phyloP scores from a whole-genome alignment of 225 moss, liverwort and hornwort genomes.

The Lunularia cruciata region DNA sequence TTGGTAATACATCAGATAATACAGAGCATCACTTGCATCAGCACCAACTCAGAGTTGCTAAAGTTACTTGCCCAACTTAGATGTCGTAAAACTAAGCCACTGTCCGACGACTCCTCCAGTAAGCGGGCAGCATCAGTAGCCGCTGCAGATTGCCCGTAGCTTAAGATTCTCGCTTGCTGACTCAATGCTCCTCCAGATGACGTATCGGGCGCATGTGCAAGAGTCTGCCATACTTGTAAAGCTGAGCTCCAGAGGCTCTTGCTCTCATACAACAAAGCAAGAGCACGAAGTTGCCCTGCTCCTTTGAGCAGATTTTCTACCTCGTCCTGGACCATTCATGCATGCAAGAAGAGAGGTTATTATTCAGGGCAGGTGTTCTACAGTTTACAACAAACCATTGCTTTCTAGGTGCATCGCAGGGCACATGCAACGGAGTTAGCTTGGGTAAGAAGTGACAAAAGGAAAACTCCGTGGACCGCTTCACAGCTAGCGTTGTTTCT shows the following conservation, averaged over 20 bases:
- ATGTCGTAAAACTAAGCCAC: constrained; percentile 76
- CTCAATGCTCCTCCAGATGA: constrained; percentile 10
- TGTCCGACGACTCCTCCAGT: constrained; percentile 90
- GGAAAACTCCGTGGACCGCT: too few species aligned
- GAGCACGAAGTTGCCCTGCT: constrained; percentile 79
- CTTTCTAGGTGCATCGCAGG: too few species aligned
- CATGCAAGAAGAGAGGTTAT: constrained; percentile 64
- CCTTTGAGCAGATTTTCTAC: constrained; percentile 81
- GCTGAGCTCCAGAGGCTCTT: constrained; percentile 69
- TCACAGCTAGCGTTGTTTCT: too few species aligned
- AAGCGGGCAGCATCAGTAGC: constrained; percentile 78
- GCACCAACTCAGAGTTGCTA: not conserved
- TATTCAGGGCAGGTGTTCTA: too few species aligned
- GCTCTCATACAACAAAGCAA: constrained; percentile 89
- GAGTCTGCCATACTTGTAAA: constrained; percentile 88
- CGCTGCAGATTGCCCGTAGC: constrained; percentile 39
- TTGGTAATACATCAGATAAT: too few species aligned
- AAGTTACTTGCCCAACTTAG: constrained; percentile 68
- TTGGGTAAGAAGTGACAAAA: too few species aligned
- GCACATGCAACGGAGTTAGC: too few species aligned
- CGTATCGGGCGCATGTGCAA: constrained; percentile 49
- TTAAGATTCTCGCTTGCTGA: constrained; percentile 22
- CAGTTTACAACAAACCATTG: too few species aligned
- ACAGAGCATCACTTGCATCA: not conserved
- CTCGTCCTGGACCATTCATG: constrained; percentile 93